phyloP scores from a whole-genome alignment of 805 yeast species.

The Kazachstania kunashirensis region DNA sequence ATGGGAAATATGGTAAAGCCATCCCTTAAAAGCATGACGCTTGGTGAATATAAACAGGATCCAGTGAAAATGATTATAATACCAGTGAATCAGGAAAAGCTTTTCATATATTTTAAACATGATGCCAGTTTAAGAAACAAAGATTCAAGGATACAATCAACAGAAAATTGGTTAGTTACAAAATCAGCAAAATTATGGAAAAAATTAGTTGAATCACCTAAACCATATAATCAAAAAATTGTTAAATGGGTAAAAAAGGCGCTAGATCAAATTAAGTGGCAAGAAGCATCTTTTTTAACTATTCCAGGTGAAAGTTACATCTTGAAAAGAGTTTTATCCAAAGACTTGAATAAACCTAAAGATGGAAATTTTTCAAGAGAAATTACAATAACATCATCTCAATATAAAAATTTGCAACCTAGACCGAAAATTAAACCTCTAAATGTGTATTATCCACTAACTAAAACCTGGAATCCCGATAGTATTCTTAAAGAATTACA shows the following conservation, averaged over 20 bases:
- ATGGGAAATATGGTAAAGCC: background rate
- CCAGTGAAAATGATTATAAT: conserved; percentile 57
- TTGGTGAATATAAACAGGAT: conserved; percentile 19
- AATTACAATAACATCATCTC: conserved; percentile 12
- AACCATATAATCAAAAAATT: conserved; percentile 47
- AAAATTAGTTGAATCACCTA: conserved; percentile 45
- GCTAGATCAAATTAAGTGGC: conserved; percentile 63
- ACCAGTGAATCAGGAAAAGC: conserved; percentile 55
- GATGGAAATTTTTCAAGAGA: conserved; percentile 5
- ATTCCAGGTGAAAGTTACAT: conserved; percentile 62
- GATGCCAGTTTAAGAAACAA: conserved; percentile 28
- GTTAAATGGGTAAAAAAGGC: conserved; percentile 44
- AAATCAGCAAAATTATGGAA: conserved; percentile 56
- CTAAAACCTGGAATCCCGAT: conserved; percentile 22
- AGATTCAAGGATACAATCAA: conserved; percentile 30
- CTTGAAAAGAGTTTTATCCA: conserved; percentile 20
- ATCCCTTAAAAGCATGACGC: background rate
- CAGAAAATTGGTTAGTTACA: conserved; percentile 37
- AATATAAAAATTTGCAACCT: conserved; percentile 7
- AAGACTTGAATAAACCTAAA: conserved; percentile 9
- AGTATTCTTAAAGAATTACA: conserved; percentile 33
- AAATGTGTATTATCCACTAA: conserved; percentile 44
- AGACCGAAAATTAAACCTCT: conserved; percentile 22
- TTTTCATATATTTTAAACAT: conserved; percentile 64
- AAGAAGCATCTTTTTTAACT: conserved; percentile 63